Base-by-base conservation (phyloP, 208 protist species). In the Trypanosoma caninum region DNA sequence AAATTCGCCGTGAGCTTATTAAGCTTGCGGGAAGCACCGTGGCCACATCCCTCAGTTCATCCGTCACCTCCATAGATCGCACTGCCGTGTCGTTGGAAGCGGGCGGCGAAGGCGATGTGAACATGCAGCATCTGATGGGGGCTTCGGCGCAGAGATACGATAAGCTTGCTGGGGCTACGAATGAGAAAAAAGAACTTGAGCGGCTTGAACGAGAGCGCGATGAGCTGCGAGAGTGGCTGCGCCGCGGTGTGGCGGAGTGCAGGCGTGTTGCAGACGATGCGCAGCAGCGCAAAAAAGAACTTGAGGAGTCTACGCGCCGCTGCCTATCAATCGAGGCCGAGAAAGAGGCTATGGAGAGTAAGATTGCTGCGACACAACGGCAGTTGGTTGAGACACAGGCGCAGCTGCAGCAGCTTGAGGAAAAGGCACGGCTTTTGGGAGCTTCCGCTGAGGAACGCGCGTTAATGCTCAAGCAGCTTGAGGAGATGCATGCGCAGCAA, bases 211-310 rank as follows among this genome's bases (percentile, higher is more conserved):
- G 59, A 44, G 71, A 77, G 50, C 40, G 66, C 5, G 50, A 63
- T 34, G 58, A 66, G n/a, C 20, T 77, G 41, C 61, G 48, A 18
- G 51, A 62, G 35, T 77, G 71, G 71, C 41, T 77, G 25, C 65
- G 69, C 27, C 61, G 71, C 0, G 71, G 58, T 0, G 71, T 73
- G 27, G 42, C 1, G 13, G 71, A 77, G 44, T 77, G 65, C 22
- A 53, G 65, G 22, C 71, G 71, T 34, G 65, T 77, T 8, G 71
- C 71, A 11, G 71, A 77, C 16, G 65, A 74, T 33, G 66, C 71
- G 35, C 10, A 18, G 10, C 35, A 18, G 2, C 46, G 69, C n/a
- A 45, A 60, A 42, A 30, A 33, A 1, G 66, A 62, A 8, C 35
- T 77, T 16, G 22, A 54, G 8, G 55, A 65, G 18, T 6, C 31